Evolutionary conservation across 768 basidiomycete species (phyloP).

Genomic region (Cystobasidium tubakii): DNA sequence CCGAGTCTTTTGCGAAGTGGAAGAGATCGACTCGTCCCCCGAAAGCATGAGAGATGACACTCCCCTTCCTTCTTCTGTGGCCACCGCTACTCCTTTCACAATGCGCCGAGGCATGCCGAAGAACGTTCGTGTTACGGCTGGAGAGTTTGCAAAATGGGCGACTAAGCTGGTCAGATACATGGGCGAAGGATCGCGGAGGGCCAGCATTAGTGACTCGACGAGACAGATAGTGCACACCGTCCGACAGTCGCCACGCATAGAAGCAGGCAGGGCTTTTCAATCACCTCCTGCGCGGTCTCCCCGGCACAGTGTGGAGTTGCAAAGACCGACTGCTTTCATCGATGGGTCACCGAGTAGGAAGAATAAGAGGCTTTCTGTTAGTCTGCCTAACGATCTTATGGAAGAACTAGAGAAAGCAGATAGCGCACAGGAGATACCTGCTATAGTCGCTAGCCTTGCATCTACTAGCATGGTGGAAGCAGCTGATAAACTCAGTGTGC

Average conservation of each 20-base stretch:
- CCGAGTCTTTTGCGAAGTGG: constrained; percentile 71
- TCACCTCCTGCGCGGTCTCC: constrained; percentile 29
- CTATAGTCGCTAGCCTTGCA: background rate
- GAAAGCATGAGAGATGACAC: constrained; percentile 38
- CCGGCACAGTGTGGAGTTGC: constrained; percentile 18
- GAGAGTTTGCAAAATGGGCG: constrained; percentile 79
- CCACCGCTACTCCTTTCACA: constrained; percentile 26
- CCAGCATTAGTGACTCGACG: constrained; percentile 42
- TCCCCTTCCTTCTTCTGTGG: constrained; percentile 44
- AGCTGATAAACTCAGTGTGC: background rate
- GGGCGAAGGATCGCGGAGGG: constrained; percentile 40
- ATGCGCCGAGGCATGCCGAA: constrained; percentile 1
- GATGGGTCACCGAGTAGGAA: constrained; percentile 18
- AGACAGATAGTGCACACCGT: constrained; percentile 44
- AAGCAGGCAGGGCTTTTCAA: background rate
- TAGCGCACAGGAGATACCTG: background rate
- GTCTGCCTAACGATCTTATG: constrained; percentile 16
- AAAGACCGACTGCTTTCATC: background rate
- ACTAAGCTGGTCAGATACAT: constrained; percentile 57
- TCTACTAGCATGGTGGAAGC: background rate
- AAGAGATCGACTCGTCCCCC: constrained; percentile 50
- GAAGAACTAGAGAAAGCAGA: constrained; percentile 14
- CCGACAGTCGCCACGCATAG: constrained; percentile 20
- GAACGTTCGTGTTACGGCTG: constrained; percentile 61
- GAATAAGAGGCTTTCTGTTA: background rate